These are phyloP conservation scores for Kurtzmaniella cleridarum DNA, from an alignment of 805 yeast species.

Conservation along the genomic window DNA sequence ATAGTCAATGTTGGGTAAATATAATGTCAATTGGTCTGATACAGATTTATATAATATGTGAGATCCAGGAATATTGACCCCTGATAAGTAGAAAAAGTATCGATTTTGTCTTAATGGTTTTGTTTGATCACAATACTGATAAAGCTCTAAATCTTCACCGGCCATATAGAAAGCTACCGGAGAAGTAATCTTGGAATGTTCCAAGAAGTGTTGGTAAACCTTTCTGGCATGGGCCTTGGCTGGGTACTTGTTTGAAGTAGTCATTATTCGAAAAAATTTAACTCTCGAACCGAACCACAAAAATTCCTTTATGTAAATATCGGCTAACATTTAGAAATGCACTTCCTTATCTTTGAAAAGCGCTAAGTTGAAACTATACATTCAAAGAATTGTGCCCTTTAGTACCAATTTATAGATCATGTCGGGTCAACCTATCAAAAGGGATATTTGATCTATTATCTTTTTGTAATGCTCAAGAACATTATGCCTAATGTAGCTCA, in stretches of 20 bases:
- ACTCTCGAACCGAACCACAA: too few species aligned
- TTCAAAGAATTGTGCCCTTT: too few species aligned
- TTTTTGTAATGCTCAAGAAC: too few species aligned
- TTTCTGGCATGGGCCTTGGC: conserved; percentile 70
- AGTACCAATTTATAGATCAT: too few species aligned
- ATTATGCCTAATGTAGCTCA: too few species aligned
- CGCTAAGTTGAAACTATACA: too few species aligned
- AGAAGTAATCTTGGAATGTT: conserved; percentile 21
- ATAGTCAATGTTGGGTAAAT: conserved; percentile 74
- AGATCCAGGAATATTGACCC: conserved; percentile 76
- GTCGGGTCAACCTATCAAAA: too few species aligned
- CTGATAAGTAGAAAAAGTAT: conserved; percentile 82
- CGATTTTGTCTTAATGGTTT: conserved; percentile 83
- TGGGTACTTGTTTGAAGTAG: conserved; percentile 53
- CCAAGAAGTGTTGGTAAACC: conserved; percentile 39
- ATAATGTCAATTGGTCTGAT: conserved; percentile 57
- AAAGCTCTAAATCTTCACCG: conserved; percentile 53
- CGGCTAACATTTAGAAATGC: too few species aligned
- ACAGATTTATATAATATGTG: conserved; percentile 55
- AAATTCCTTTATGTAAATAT: too few species aligned
- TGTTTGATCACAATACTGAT: conserved; percentile 75
- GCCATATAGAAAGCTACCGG: conserved; percentile 46
- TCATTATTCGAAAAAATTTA: too few species aligned
- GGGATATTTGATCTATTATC: too few species aligned
- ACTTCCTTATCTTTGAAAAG: too few species aligned